A percentile compares a stretch with the other conserved stretches of the same genome.
These are phyloP conservation scores for Pythium plurisporium DNA, from an alignment of 352 stramenopile genomes.

Conservation along the genomic window DNA sequence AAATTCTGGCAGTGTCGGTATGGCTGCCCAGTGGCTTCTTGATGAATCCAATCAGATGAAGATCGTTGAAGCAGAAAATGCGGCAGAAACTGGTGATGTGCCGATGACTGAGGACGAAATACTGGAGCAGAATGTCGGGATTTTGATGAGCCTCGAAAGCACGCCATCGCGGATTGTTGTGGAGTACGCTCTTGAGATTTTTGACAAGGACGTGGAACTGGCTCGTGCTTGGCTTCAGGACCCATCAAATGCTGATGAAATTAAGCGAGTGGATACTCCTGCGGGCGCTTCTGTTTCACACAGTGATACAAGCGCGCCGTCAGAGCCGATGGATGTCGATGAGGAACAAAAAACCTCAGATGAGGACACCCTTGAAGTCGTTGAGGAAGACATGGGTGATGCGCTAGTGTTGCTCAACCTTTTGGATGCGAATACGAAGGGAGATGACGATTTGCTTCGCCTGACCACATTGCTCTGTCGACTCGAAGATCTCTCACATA, in stretches of 20 bases:
- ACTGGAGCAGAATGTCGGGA: conserved; percentile 57
- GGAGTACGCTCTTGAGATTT: conserved; percentile 67
- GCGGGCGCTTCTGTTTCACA: no score
- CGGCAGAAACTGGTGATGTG: conserved; percentile 44
- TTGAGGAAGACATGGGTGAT: conserved; percentile 56
- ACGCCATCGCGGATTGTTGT: conserved; percentile 46
- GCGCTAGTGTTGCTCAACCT: conserved; percentile 93
- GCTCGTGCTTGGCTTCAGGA: conserved; percentile 62
- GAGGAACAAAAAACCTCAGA: conserved; percentile 43
- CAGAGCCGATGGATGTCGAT: conserved; percentile 40
- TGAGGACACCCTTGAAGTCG: conserved; percentile 49
- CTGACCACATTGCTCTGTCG: conserved; percentile 90
- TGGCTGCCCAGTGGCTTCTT: conserved; percentile 81
- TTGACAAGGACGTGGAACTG: conserved; percentile 59
- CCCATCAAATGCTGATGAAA: conserved; percentile 53
- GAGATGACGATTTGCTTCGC: conserved; percentile 35
- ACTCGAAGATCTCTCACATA: conserved; percentile 96
- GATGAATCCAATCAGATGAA: conserved; percentile 74
- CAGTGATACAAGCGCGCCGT: background rate
- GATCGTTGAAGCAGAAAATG: conserved; percentile 56
- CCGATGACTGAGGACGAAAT: conserved; percentile 56
- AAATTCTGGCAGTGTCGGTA: conserved; percentile 55
- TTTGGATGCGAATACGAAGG: conserved; percentile 61
- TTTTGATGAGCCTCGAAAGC: conserved; percentile 63
- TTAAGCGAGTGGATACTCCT: conserved; percentile 46